Evolutionary conservation across 2,329 filamentous ascomycete genomes (phyloP).

Genomic region (Colletotrichum musae): DNA sequence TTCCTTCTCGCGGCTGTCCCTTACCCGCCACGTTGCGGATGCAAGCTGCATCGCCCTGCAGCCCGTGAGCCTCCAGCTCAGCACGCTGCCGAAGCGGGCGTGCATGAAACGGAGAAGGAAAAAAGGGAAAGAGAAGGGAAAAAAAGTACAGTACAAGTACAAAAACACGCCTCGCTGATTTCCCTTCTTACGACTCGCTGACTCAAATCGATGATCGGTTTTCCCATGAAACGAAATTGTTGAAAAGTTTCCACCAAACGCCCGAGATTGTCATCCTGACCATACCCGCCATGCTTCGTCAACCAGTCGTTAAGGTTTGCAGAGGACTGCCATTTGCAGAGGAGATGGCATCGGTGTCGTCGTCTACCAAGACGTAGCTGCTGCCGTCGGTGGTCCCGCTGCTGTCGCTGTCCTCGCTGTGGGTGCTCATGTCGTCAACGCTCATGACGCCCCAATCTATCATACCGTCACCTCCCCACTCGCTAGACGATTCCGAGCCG

Average conservation of each 20-base stretch:
- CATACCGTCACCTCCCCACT: constrained; percentile 21
- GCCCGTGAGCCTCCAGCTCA: not conserved
- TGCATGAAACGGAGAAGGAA: not conserved
- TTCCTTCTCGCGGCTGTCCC: not conserved
- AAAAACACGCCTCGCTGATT: constrained; percentile 10
- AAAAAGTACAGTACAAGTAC: constrained; percentile 32
- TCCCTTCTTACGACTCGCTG: not conserved
- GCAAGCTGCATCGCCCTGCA: constrained; percentile 18
- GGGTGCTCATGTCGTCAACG: constrained; percentile 6
- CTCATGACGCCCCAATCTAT: constrained; percentile 30
- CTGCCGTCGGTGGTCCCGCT: constrained; percentile 11
- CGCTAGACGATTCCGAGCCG: constrained; percentile 7
- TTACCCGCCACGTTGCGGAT: constrained; percentile 17
- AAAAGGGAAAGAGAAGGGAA: not conserved
- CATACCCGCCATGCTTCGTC: not conserved
- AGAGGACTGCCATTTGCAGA: constrained; percentile 31
- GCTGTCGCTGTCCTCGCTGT: not conserved
- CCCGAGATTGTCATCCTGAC: not conserved
- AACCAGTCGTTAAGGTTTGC: not conserved
- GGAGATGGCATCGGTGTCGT: constrained; percentile 1
- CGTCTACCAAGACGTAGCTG: constrained; percentile 18
- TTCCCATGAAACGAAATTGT: not conserved
- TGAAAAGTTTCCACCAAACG: not conserved
- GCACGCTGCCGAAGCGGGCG: not conserved
- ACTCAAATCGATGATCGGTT: constrained; percentile 11